Base-by-base conservation (phyloP, 306 rosid species). In the Corylus heterophylla region DNA sequence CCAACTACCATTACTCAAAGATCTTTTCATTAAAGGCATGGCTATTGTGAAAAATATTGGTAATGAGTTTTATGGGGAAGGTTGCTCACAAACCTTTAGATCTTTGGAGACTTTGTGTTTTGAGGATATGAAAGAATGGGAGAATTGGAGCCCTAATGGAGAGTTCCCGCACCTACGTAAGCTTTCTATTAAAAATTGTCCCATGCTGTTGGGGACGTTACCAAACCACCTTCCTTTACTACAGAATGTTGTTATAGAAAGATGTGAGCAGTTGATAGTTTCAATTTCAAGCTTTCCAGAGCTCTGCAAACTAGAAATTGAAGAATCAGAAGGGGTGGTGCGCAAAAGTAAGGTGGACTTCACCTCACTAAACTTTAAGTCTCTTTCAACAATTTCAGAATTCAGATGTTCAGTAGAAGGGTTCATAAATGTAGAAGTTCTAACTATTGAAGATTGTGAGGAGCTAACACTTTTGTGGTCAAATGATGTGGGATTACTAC, bases 41-140 rank as follows among this genome's bases (percentile, higher is more conserved):
- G 29, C 42, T 0, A 5, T 7, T 27, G 50, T 76, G 31, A 69
- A 76, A 25, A 63, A 4, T 1, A 50, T 63, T 66, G 79, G 79
- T 62, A 14, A 6, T 18, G 79, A 76, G n/a, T 76, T 76, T 76
- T 62, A 31, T 48, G 79, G 79, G 17, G 79, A 45, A 13, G 47
- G 73, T 2, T 14, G 62, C 12, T 62, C 54, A 1, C 45, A 35
- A 64, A 12, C 44, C 50, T 76, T 76, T 50, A 22, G 0, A 8
- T 16, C 31, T 8, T 37, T 76, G n/a, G 54, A 76, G 20, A 31
- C 0, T 20, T 39, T 64, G 48, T 8, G 11, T 11, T 37, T 76
- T 4, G 3, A 0, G 17, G 7, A 50, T 20, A 76, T 76, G 80
- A 8, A 51, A 0, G 9, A 66, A 50, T 76, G 80, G 74, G 47